These are phyloP conservation scores for Penicillium paradoxum DNA, from an alignment of 495 filamentous ascomycete genomes.

Conservation along the genomic window DNA sequence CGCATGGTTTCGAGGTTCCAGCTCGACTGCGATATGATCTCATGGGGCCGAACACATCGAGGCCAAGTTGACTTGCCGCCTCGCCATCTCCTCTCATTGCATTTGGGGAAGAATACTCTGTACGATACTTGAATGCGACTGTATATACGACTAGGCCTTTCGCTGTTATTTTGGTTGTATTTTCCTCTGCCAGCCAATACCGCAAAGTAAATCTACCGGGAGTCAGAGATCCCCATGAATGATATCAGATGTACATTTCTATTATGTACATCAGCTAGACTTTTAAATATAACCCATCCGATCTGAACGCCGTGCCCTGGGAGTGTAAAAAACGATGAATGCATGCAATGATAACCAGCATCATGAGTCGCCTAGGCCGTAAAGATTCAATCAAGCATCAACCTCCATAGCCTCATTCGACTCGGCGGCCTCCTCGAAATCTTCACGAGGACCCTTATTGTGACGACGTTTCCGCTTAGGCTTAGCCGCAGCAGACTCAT, in stretches of 20 bases:
- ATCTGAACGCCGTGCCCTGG: slow-evolving; percentile 35
- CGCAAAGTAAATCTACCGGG: not conserved
- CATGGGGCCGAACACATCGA: too few relatives aligned
- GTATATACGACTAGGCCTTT: not conserved
- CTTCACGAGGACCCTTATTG: slow-evolving; percentile 28
- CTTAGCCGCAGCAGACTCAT: slow-evolving; percentile 17
- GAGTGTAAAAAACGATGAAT: slow-evolving; percentile 13
- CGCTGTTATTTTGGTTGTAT: not conserved
- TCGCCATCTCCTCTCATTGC: slow-evolving; percentile 17
- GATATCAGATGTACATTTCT: slow-evolving; percentile 18
- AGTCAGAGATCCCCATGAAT: not conserved
- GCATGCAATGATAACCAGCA: slow-evolving; percentile 19
- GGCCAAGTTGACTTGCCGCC: not conserved
- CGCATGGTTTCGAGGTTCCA: not conserved
- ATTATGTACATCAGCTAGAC: slow-evolving; percentile 17
- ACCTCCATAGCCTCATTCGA: slow-evolving; percentile 23
- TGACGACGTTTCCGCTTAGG: slow-evolving; percentile 48
- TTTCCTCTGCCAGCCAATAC: not conserved
- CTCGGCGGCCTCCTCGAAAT: slow-evolving; percentile 16
- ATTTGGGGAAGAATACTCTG: slow-evolving; percentile 3
- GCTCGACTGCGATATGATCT: not conserved
- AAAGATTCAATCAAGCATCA: slow-evolving; percentile 14
- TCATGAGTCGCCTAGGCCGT: slow-evolving; percentile 8
- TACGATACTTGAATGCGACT: slow-evolving; percentile 14
- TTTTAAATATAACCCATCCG: slow-evolving; percentile 23